These are phyloP conservation scores for Nakazawaea ishiwadae DNA, from an alignment of 805 yeast species.

Conservation along the genomic window DNA sequence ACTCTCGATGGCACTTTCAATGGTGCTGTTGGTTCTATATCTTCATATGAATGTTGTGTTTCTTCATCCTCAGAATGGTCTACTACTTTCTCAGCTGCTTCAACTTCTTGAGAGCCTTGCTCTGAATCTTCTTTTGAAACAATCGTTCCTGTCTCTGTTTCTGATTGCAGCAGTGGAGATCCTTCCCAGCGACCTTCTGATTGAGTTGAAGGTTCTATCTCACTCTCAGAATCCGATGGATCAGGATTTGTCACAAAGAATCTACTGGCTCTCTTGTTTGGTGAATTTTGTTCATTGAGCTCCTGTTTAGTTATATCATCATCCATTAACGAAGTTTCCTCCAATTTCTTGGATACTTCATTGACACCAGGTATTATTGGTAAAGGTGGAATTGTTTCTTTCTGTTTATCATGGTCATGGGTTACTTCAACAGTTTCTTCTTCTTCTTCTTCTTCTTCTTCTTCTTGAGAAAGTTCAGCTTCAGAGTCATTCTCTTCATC, in stretches of 20 bases:
- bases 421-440: not conserved
- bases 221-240: constrained; percentile 1
- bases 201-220: not conserved
- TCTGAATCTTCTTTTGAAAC: not conserved
- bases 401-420: no score
- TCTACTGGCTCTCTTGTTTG: constrained; percentile 3
- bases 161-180: not conserved
- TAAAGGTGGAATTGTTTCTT: no score
- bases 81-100: not conserved
- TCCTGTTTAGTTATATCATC: not conserved
- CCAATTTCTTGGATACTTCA: not conserved
- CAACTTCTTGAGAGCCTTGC: not conserved
- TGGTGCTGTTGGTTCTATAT: constrained; percentile 8
- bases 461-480: not conserved
- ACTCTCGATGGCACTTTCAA: constrained; percentile 7
- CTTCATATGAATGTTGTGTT: not conserved
- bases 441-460: constrained; percentile 1
- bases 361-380: not conserved
- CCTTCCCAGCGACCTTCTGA: not conserved
- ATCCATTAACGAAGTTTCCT: not conserved
- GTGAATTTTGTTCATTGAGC: not conserved
- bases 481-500: constrained; percentile 6
- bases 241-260: constrained; percentile 12
- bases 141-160: not conserved
- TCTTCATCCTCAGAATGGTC: not conserved